A percentile compares a stretch with the other conserved stretches of the same genome.
These are phyloP conservation scores for Phoma sp. DNA, from an alignment of 2,329 filamentous ascomycete genomes.

Conservation along the genomic window DNA sequence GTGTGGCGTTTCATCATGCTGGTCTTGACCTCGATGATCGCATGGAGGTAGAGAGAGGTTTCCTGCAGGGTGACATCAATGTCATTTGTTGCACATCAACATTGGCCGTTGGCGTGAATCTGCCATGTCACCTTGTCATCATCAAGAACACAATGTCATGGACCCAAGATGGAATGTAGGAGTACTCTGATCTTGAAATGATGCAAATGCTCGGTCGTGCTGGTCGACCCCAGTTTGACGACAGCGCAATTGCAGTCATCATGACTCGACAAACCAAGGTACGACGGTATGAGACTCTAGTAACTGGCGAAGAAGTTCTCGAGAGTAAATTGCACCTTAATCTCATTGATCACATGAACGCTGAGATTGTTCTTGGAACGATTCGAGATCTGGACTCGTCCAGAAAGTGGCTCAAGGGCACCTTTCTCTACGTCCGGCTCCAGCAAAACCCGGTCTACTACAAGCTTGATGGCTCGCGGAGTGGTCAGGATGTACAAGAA, in stretches of 20 bases:
- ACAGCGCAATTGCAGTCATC: conserved; percentile 77
- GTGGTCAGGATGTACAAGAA: conserved; percentile 63
- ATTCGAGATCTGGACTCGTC: conserved; percentile 70
- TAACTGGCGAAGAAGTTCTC: conserved; percentile 73
- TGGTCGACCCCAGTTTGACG: conserved; percentile 82
- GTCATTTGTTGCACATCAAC: conserved; percentile 90
- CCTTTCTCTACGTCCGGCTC: conserved; percentile 79
- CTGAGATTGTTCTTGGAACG: conserved; percentile 79
- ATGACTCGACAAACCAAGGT: conserved; percentile 73
- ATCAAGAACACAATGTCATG: conserved; percentile 77
- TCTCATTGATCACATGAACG: conserved; percentile 82
- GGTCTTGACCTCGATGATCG: conserved; percentile 72
- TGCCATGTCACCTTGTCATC: conserved; percentile 83
- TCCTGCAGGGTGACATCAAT: conserved; percentile 72
- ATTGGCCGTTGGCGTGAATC: conserved; percentile 80
- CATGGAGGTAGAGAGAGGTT: conserved; percentile 69
- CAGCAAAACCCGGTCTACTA: conserved; percentile 75
- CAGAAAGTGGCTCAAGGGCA: conserved; percentile 75
- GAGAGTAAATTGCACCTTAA: conserved; percentile 82
- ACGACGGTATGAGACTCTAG: conserved; percentile 72
- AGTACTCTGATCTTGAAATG: conserved; percentile 82
- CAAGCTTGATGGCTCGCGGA: conserved; percentile 63
- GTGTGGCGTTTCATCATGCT: conserved; percentile 84
- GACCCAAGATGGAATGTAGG: conserved; percentile 62
- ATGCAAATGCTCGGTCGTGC: conserved; percentile 92